Evolutionary conservation across 2,329 filamentous ascomycete genomes (phyloP).

Genomic region (Dactylellina parvicollis): DNA sequence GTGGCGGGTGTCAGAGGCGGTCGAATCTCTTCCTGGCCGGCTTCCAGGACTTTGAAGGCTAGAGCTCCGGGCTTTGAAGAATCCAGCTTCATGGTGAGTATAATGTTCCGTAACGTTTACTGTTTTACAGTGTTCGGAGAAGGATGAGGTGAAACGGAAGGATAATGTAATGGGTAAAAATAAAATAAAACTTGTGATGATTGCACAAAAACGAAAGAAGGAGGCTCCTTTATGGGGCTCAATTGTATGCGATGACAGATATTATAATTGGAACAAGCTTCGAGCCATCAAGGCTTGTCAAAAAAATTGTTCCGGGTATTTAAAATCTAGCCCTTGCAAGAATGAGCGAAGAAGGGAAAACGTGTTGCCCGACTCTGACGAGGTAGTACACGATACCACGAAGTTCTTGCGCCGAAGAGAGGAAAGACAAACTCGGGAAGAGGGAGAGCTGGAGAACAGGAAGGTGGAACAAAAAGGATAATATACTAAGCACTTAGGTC

Average conservation of each 20-base stretch:
- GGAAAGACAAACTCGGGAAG: not conserved
- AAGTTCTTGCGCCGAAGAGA: not conserved
- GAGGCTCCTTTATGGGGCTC: not conserved
- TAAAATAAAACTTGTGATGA: not conserved
- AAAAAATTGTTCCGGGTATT: slow-evolving; percentile 43
- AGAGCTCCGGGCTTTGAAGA: slow-evolving; percentile 40
- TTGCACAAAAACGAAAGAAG: too few relatives aligned
- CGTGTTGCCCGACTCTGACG: slow-evolving; percentile 24
- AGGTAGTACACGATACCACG: slow-evolving; percentile 36
- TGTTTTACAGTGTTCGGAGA: not conserved
- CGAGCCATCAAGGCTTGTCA: slow-evolving; percentile 42
- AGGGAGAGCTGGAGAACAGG: not conserved
- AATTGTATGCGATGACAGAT: not conserved
- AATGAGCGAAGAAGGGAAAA: slow-evolving; percentile 10
- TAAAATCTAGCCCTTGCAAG: slow-evolving; percentile 34
- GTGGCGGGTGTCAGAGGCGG: slow-evolving; percentile 48
- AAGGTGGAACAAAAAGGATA: slow-evolving; percentile 12
- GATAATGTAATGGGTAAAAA: not conserved
- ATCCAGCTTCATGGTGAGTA: slow-evolving; percentile 42
- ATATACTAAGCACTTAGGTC: not conserved
- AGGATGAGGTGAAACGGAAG: not conserved
- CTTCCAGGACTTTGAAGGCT: slow-evolving; percentile 39
- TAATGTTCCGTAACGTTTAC: slow-evolving; percentile 3
- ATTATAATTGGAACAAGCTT: slow-evolving; percentile 1
- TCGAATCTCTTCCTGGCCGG: slow-evolving; percentile 32